Evolutionary conservation across 1,284 basidiomycete genomes (phyloP).

Genomic region (Heimioporus retisporus): DNA sequence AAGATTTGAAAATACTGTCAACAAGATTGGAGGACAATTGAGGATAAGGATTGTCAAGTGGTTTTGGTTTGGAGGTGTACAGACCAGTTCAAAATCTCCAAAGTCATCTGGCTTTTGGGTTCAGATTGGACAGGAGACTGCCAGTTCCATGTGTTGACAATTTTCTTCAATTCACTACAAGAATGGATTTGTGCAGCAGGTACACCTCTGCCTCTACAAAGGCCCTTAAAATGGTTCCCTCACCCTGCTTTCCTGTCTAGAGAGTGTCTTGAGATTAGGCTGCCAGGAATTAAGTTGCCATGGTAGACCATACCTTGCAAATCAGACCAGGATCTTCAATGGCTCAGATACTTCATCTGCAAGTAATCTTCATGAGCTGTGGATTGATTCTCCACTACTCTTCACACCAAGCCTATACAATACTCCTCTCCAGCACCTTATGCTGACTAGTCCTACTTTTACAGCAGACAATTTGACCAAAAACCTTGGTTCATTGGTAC

Average conservation of each 20-base stretch:
- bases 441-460: background rate
- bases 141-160: slow-evolving; percentile 8
- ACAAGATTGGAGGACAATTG: slow-evolving; percentile 3
- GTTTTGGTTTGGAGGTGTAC: slow-evolving; percentile 17
- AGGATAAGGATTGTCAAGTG: slow-evolving; percentile 10
- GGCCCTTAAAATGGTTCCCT: slow-evolving; percentile 2
- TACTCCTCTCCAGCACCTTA: background rate
- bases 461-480: background rate
- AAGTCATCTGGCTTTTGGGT: slow-evolving; percentile 6
- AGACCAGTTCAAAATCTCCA: slow-evolving; percentile 1
- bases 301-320: background rate
- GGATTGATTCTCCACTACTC: background rate
- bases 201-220: slow-evolving; percentile 8
- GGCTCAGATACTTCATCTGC: background rate
- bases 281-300: slow-evolving; percentile 5
- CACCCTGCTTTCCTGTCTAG: slow-evolving; percentile 5
- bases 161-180: slow-evolving; percentile 13
- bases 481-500: background rate
- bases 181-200: background rate
- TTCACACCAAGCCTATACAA: background rate
- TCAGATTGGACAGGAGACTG: slow-evolving; percentile 3
- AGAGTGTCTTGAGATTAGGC: slow-evolving; percentile 5
- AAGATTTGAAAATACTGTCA: background rate
- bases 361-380: background rate
- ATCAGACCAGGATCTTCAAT: background rate